Conservation (phyloP, 2,329 filamentous ascomycete species). For the Sphaerulina musiva region DNA sequence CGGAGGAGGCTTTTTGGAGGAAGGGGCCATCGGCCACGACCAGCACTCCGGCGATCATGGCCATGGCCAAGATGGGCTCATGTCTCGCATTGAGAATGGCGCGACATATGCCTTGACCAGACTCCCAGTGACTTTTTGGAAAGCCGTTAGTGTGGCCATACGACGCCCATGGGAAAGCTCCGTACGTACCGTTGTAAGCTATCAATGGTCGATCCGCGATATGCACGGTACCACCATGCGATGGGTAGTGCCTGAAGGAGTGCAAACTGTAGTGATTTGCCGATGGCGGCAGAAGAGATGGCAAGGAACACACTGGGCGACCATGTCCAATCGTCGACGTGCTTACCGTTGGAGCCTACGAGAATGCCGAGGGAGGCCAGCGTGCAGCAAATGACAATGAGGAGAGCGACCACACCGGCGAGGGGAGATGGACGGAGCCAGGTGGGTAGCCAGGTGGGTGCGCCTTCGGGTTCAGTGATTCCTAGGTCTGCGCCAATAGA, state of each 20-base stretch:
- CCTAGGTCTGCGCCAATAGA: neutral
- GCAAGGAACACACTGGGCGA: constrained; percentile 17
- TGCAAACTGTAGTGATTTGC: constrained; percentile 7
- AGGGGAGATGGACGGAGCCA: constrained; percentile 6
- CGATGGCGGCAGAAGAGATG: constrained; percentile 13
- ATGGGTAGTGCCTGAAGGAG: constrained; percentile 9
- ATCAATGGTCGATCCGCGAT: constrained; percentile 8
- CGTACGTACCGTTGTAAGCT: constrained; percentile 2
- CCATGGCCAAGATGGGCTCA: constrained; percentile 5
- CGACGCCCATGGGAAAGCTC: neutral
- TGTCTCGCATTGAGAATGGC: constrained; percentile 1
- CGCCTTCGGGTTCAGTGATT: neutral
- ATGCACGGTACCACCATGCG: constrained; percentile 14
- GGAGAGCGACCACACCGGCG: constrained; percentile 7
- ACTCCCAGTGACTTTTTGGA: constrained; percentile 9
- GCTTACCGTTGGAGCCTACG: constrained; percentile 9
- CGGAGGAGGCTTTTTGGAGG: constrained; percentile 11
- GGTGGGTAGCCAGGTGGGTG: constrained; percentile 10
- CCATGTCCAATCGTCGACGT: constrained; percentile 9
- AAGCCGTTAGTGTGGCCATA: neutral
- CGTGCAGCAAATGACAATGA: constrained; percentile 9
- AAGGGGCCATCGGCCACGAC: constrained; percentile 12
- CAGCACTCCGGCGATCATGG: constrained; percentile 5
- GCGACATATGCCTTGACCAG: constrained; percentile 6
- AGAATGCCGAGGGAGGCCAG: constrained; percentile 16